Conservation (phyloP, 148 eudicot species). For the Beta vulgaris region DNA sequence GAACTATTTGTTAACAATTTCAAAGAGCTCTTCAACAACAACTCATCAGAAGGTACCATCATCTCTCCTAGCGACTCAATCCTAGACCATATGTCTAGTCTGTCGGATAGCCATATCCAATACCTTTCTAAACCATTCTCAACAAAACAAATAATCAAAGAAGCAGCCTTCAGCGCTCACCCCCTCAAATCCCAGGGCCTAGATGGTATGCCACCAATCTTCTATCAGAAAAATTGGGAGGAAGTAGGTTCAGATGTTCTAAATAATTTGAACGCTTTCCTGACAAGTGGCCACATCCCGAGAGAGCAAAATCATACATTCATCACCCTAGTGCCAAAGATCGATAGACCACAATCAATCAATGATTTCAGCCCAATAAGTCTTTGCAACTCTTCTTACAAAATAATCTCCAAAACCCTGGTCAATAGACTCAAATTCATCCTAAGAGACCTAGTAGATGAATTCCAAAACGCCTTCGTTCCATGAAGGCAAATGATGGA, state of each 20-base stretch:
- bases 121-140: no score
- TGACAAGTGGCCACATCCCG: neutral
- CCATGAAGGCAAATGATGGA: neutral
- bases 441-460: no score
- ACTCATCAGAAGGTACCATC: neutral
- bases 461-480: neutral
- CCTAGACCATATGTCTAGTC: no score
- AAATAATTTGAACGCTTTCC: neutral
- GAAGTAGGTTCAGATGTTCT: neutral
- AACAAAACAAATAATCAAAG: no score
- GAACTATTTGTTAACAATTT: no score
- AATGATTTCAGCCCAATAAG: neutral
- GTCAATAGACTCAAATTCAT: no score
- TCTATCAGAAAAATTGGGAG: neutral
- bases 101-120: neutral
- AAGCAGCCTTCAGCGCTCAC: no score
- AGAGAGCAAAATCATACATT: neutral
- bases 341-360: fast-evolving
- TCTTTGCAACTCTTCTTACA: neutral
- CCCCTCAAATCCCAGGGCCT: no score
- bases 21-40: neutral
- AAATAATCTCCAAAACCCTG: neutral
- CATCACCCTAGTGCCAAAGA: neutral
- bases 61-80: no score
- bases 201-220: no score